Conservation (phyloP, 768 basidiomycete genomes). For the Amanita phalloides region DNA sequence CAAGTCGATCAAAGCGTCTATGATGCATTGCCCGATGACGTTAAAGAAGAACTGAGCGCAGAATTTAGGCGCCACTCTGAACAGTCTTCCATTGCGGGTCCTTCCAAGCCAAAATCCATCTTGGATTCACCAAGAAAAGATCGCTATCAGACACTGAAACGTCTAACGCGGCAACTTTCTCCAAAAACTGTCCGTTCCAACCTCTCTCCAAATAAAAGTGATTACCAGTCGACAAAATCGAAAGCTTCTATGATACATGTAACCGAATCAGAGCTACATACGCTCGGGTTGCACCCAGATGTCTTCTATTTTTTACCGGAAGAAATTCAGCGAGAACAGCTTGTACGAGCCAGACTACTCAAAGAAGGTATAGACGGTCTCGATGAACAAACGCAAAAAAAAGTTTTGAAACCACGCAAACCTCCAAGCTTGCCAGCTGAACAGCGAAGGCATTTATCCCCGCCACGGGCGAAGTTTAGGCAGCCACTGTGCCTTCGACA, state of each 20-base stretch:
- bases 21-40: conserved; percentile 57
- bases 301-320: conserved; percentile 58
- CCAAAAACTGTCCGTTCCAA: conserved; percentile 33
- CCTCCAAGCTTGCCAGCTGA: conserved; percentile 24
- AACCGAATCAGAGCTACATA: conserved; percentile 44
- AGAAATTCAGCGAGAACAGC: conserved; percentile 63
- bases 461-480: conserved; percentile 43
- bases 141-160: conserved; percentile 36
- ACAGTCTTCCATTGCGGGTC: conserved; percentile 18
- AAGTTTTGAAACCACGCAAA: conserved; percentile 45
- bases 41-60: conserved; percentile 56
- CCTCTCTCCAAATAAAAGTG: conserved; percentile 23
- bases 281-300: conserved; percentile 63
- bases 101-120: conserved; percentile 10
- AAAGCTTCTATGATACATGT: conserved; percentile 29
- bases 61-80: conserved; percentile 55
- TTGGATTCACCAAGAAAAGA: conserved; percentile 21
- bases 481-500: conserved; percentile 44
- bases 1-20: conserved; percentile 67
- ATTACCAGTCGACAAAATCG: conserved; percentile 20
- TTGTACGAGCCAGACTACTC: conserved; percentile 46
- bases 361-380: conserved; percentile 31
- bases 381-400: conserved; percentile 29
- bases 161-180: conserved; percentile 54
- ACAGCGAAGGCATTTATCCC: conserved; percentile 34